phyloP scores from a whole-genome alignment of 2,329 filamentous ascomycete species.

The Arthrobotrys conoides region DNA sequence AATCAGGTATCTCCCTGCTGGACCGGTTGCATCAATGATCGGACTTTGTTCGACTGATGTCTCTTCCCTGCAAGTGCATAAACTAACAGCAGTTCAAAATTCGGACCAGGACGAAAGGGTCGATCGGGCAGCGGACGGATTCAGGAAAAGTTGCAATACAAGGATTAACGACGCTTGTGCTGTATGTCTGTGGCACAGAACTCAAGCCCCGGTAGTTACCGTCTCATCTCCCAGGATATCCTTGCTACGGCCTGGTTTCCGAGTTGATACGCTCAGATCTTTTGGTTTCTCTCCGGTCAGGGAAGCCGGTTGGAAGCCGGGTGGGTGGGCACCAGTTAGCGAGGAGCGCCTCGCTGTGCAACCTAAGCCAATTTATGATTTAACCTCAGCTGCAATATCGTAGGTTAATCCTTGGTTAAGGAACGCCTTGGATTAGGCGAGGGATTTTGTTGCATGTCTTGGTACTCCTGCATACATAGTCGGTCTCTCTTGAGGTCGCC shows the following conservation, averaged over 20 bases:
- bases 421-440: constrained; percentile 28
- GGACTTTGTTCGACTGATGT: too few relatives aligned
- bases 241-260: constrained; percentile 14
- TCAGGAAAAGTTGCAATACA: background rate
- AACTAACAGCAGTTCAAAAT: background rate
- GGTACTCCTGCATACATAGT: constrained; percentile 19
- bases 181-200: constrained; percentile 21
- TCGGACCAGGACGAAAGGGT: constrained; percentile 6
- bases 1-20: constrained; percentile 4
- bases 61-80: background rate
- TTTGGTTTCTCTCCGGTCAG: background rate
- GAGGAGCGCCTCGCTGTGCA: constrained; percentile 17
- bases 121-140: background rate
- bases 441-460: constrained; percentile 20
- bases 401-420: constrained; percentile 10
- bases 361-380: background rate
- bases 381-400: constrained; percentile 14
- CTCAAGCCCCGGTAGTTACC: background rate
- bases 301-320: background rate
- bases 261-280: constrained; percentile 17
- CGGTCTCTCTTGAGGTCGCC: background rate
- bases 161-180: too few relatives aligned
- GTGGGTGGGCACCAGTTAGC: constrained; percentile 17
- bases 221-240: constrained; percentile 13
- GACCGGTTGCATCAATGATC: constrained; percentile 20